Base-by-base conservation (phyloP, 768 basidiomycete species). In the Kwoniella newhampshirensis region DNA sequence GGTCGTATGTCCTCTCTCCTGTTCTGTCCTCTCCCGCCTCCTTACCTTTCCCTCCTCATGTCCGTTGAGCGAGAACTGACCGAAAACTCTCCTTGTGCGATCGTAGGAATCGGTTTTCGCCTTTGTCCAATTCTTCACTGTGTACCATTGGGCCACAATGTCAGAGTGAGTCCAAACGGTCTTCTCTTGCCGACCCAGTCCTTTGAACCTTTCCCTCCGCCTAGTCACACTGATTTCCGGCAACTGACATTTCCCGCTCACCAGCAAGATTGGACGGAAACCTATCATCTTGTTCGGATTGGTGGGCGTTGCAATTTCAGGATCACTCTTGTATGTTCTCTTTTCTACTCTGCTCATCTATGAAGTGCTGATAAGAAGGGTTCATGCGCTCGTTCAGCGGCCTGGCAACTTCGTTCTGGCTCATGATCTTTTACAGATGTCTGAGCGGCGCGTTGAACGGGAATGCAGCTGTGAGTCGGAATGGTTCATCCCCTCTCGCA, bases 101-200 rank as follows among this genome's bases (percentile, higher is more conserved):
- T n/a, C 15, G 26, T 40, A 73, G 71, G 74, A 75, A 63, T 68
- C 72, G 26, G 67, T 71, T 11, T 78, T 76, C 35, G 71, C 74
- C 25, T 68, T 76, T 30, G 72, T 75, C 0, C 77, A 78, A 56
- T 75, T 77, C 52, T 69, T 67, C 30, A 76, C 70, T 2, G 75
- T 76, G 1, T 76, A 76, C 51, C 73, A 76, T 47, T 77, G 75
- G 75, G 75, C 74, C 7, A 72, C 66, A 40, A 57, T 76, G 3
- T 77, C 75, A 52, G 77, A 77, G 74, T 75, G 20, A 57, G 69
- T 61, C 1, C 11, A 17, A n/a, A 8, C 17, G 25, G 9, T 9
- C 25, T 12, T 41, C 23, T 28, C 7, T 15, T 2, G 13, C 25
- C 40, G 18, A n/a, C 17, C 18, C 28, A 13, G 17, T n/a, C 21